phyloP scores from a whole-genome alignment of 805 yeast species.

The Wickerhamomyces kurtzmanii region DNA sequence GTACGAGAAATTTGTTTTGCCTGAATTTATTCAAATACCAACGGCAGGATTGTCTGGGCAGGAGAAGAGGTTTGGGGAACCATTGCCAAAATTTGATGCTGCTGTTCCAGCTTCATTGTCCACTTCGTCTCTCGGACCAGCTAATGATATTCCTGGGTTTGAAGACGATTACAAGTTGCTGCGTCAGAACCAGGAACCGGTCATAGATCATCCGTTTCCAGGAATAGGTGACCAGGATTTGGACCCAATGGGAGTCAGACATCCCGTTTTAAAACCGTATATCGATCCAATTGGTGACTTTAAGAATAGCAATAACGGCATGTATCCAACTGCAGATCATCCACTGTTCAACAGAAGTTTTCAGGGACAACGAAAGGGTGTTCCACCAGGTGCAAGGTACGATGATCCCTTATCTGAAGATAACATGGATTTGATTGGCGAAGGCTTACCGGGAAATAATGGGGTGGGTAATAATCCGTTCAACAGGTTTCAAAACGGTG shows the following conservation, averaged over 20 bases:
- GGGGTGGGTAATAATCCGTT: no score
- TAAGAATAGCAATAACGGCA: conserved; percentile 31
- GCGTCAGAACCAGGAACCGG: conserved; percentile 2
- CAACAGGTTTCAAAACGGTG: no score
- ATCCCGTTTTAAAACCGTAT: conserved; percentile 33
- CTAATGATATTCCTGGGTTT: no score
- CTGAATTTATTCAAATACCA: no score
- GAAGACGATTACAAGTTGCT: conserved; percentile 37
- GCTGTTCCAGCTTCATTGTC: no score
- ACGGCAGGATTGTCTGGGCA: no score
- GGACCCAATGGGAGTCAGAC: conserved; percentile 33
- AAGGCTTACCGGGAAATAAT: conserved; percentile 33
- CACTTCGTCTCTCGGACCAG: no score
- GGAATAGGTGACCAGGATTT: conserved; percentile 41
- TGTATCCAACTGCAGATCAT: conserved; percentile 42
- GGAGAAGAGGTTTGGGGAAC: no score
- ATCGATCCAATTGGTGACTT: conserved; percentile 34
- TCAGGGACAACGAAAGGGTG: no score
- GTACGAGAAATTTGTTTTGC: no score
- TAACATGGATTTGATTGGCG: conserved; percentile 31
- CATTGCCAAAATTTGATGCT: conserved; percentile 43
- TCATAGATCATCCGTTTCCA: conserved; percentile 11
- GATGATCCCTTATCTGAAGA: conserved; percentile 42
- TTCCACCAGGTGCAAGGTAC: conserved; percentile 40
- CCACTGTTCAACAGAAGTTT: conserved; percentile 29